Base-by-base conservation (phyloP, 345 rosid species). In the Lepidium didymum region DNA sequence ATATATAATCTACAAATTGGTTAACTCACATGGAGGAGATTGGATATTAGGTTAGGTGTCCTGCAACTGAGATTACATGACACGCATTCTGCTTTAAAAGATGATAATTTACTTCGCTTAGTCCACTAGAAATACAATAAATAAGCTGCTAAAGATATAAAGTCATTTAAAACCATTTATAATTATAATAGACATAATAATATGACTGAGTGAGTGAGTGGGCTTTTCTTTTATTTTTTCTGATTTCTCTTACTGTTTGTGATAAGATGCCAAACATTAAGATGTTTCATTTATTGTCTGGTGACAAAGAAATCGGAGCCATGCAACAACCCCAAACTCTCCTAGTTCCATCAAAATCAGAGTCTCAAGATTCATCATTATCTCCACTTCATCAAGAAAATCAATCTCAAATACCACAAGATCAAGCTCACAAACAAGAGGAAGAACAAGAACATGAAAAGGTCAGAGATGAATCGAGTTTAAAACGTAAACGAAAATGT, bases 301-400 rank as follows among this genome's bases (percentile, higher is more conserved):
- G 73, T 55, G 66, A 57, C 44, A 81, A 79, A 70, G 85, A 84
- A 79, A 56, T 72, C 57, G 47, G 29, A 53, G 21, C 84, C 75
- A 76, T 82, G 82, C 70, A 72, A 40, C 85, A 84, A 64, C 43
- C 69, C 33, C 68, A 79, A 40, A 77, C 68, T 69, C 70, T 81
- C 41, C 65, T 58, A 68, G 65, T 59, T 53, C 64, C 46, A 71
- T 37, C 83, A 52, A 52, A 76, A 7, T 56, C 61, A 18, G 60
- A 70, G 14, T 71, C 76, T 34, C 41, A 23, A 15, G 61, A 58
- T 41, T 73, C 72, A 71, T 62, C 75, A 37, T 16, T 29, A 51
- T 44, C 47, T 19, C 70, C 56, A 23, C 29, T 13, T 44, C 55
- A 56, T 14, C 49, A 55, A 44, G 61, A 53, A 7, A 47, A 62